Evolutionary conservation across 345 rosid species (phyloP), one percentile per base, ranked within the genome.

Genomic region (Nephelium lappaceum): DNA sequence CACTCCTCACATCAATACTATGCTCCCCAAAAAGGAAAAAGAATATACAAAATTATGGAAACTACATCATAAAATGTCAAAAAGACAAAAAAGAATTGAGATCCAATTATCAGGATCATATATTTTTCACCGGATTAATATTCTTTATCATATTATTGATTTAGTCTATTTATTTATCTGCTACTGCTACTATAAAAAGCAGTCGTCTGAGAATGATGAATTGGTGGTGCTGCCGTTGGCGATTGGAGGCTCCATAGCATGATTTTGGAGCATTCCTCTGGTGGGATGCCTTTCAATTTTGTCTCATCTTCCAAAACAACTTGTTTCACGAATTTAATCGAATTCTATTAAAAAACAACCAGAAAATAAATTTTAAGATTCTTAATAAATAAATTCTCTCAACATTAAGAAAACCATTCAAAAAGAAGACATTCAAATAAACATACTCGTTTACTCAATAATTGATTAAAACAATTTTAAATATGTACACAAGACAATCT

Each of bases 261-360:
- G 83, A 95, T 82, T 83, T 87, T 95, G 10, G 97, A 93, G 87
- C 98, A 95, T 25, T 91, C 89, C 75, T 89, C 87, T 10, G 83
- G 71, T 31, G 97, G 89, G 76, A 93, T 88, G 61, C 98, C 97
- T 76, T 91, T 91, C 49, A 92, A 72, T 79, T 93, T 92, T 5
- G 89, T 84, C 83, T 95, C 97, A 27, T 92, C 98, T 79, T 93
- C 98, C 61, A 91, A 77, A 12, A 93, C 92, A 27, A 85, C 93
- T 87, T 95, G 85, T 69, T 93, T 93, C 82, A 95, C 95, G 49
- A 92, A 93, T 61, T 93, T 92, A 42, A 93, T 88, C 39, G 98
- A 92, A 83, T 93, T 90, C 98, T 95, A 84, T 75, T 23, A n/a
- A 73, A 55, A 0, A 0, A 0, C 2, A 11, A 12, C 9, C 70